phyloP scores from a whole-genome alignment of 2,329 filamentous ascomycete species.

The Calonectria pseudoreteaudii region DNA sequence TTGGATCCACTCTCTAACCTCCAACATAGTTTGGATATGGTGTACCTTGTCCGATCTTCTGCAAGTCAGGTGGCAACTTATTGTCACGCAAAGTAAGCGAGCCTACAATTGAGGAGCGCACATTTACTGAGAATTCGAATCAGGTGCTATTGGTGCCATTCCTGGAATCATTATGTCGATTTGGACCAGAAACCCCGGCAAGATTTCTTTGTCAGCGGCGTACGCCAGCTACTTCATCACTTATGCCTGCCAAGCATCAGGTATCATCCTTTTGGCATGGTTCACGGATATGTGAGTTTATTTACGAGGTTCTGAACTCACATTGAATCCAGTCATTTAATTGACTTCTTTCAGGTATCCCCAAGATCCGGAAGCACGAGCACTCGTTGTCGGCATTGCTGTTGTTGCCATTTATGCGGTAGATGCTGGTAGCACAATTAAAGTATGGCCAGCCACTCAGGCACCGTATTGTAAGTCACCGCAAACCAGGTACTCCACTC shows the following conservation, averaged over 20 bases:
- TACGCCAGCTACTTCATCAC: slow-evolving; percentile 66
- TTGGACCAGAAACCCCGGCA: slow-evolving; percentile 60
- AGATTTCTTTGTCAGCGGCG: slow-evolving; percentile 57
- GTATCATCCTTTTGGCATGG: slow-evolving; percentile 65
- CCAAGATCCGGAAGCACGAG: slow-evolving; percentile 23
- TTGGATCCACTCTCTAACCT: not conserved
- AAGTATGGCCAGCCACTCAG: slow-evolving; percentile 19
- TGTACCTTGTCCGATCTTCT: slow-evolving; percentile 63
- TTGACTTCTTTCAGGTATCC: not conserved
- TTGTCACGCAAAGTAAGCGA: slow-evolving; percentile 56
- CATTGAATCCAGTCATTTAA: not conserved
- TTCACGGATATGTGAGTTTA: slow-evolving; percentile 56
- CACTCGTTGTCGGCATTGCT: slow-evolving; percentile 22
- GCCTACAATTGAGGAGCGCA: not conserved
- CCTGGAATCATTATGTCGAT: slow-evolving; percentile 64
- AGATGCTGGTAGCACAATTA: slow-evolving; percentile 17
- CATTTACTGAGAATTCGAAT: not conserved
- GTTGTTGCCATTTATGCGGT: slow-evolving; percentile 29
- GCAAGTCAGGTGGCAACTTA: slow-evolving; percentile 62
- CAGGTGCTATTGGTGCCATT: slow-evolving; percentile 57
- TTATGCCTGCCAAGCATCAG: slow-evolving; percentile 58
- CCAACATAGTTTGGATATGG: slow-evolving; percentile 62
- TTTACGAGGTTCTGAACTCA: rapidly evolving
- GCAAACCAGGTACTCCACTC: not conserved
- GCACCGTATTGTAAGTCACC: slow-evolving; percentile 21